phyloP scores from a whole-genome alignment of 441 rosid genomes.

The Gossypium schwendimanii region DNA sequence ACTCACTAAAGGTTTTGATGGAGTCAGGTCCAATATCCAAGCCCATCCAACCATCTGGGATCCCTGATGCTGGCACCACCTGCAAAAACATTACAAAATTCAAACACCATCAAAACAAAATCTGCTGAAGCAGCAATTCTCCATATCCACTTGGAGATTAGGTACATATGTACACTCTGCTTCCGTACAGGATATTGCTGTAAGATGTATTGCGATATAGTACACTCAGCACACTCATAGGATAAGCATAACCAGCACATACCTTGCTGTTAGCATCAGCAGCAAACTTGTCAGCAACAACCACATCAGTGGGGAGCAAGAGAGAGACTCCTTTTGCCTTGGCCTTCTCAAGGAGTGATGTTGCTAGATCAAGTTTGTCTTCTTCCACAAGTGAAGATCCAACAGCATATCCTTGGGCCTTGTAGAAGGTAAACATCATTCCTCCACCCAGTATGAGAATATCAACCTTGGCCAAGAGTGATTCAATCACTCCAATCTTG shows the following conservation, averaged over 20 bases:
- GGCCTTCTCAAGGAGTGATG: slow-evolving; percentile 76
- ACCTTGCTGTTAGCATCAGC: slow-evolving; percentile 88
- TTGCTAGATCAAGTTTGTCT: slow-evolving; percentile 79
- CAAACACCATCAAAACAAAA: neutral
- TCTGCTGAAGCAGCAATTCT: neutral
- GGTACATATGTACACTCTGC: neutral
- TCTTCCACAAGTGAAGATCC: slow-evolving; percentile 92
- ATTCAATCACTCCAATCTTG: slow-evolving; percentile 91
- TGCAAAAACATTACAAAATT: slow-evolving; percentile 24
- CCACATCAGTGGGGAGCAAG: slow-evolving; percentile 74
- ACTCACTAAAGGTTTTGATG: slow-evolving; percentile 58
- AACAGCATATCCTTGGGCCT: slow-evolving; percentile 68
- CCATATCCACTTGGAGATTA: neutral
- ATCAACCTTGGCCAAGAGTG: slow-evolving; percentile 65
- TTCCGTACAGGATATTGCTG: neutral
- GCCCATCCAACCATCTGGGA: slow-evolving; percentile 98
- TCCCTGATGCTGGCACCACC: slow-evolving; percentile 69
- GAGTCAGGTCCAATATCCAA: slow-evolving; percentile 88
- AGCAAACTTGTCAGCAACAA: slow-evolving; percentile 82
- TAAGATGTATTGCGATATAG: neutral
- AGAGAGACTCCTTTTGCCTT: slow-evolving; percentile 72
- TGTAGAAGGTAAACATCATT: slow-evolving; percentile 87
- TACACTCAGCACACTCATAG: neutral
- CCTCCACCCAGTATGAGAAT: slow-evolving; percentile 83
- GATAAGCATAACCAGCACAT: slow-evolving; percentile 2